Base-by-base conservation (phyloP, 2,329 filamentous ascomycete species). In the Teratosphaeria gauchensis region DNA sequence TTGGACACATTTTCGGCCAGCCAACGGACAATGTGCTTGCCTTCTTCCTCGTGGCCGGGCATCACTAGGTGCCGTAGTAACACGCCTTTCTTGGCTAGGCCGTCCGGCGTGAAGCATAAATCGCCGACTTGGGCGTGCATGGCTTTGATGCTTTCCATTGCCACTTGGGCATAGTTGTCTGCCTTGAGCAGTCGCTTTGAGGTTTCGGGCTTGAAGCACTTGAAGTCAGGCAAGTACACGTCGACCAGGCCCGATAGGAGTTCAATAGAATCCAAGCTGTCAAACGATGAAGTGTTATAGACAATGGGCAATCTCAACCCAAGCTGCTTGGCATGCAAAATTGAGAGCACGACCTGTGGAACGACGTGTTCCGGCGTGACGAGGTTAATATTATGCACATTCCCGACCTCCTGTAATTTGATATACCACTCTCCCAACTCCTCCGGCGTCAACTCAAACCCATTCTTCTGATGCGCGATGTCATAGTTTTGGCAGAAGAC, bases 171-270 rank as follows among this genome's bases (percentile, higher is more conserved):
- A 70, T 92, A 94, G 69, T 90, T 82, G 54, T 90, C 86, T 3
- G 87, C 87, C 71, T 95, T 95, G 38, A 94, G 79, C 32, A 94
- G 75, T 11, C 89, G 79, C 65, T 82, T 86, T 21, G 87, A 87
- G 0, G 87, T 86, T 24, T 72, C 76, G 1, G 79, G 72, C 31
- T 82, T 82, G 89, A 88, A 94, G 9, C 92, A 84, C 72, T 95
- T 94, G 77, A 94, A 94, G 69, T 95, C 89, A 0, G 89, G 87
- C n/a, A 95, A 77, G 69, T 94, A 95, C 52, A 95, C 90, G 70
- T 94, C 89, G 0, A 94, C 84, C 31, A 95, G 76, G 0, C 89
- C 89, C 65, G 94, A 85, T 65, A 95, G 80, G 8, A 94, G 77
- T 60, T 84, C 74, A 1, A 95, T 76, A 0, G 86, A 90, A 2